Evolutionary conservation across 2,329 filamentous ascomycete species (phyloP), one percentile per base, ranked within the genome.

Genomic region (Aulographum hederae): DNA sequence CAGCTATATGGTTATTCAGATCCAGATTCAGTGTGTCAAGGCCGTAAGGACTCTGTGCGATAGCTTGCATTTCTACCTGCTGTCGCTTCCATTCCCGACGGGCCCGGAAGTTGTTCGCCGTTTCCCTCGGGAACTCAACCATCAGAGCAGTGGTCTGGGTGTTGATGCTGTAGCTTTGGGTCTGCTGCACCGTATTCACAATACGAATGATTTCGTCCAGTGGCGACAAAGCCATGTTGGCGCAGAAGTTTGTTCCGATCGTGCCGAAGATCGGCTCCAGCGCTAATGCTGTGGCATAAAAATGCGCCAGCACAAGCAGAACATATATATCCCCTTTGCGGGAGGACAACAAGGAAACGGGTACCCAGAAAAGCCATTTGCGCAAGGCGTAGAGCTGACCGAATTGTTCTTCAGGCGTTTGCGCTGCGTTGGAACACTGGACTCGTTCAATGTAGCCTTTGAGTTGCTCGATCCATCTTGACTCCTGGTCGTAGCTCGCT

Each of bases 301-400:
- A 82, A 48, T 95, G 80, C 8, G 84, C 79, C 33, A 95, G 73
- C 38, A 91, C 74, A 32, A 92, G 65, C 41, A 94, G 64, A 1
- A 82, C 77, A 37, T 71, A 79, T 16, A 79, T 68, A 41, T 86
- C 82, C 21, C 71, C 70, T 31, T 76, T 72, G 29, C 75, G 78
- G 40, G 74, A 72, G 48, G 86, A 77, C 17, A 94, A 65, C 43
- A 85, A 77, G 41, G 74, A 73, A 20, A 93, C 74, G 1, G 89
- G 89, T 34, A 93, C 71, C 84, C 86, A 95, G 56, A 95, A 93
- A 12, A 95, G 69, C 84, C 86, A 94, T 43, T 80, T 79, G 34
- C 85, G 70, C 36, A 98, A 67, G 6, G 81, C 76, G 40, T 91
- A 85, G 8, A 95, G 69, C 40, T 85, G 78, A 46, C 84, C 78